Conservation (phyloP, 768 basidiomycete species). For the Pleurotus cornucopiae region DNA sequence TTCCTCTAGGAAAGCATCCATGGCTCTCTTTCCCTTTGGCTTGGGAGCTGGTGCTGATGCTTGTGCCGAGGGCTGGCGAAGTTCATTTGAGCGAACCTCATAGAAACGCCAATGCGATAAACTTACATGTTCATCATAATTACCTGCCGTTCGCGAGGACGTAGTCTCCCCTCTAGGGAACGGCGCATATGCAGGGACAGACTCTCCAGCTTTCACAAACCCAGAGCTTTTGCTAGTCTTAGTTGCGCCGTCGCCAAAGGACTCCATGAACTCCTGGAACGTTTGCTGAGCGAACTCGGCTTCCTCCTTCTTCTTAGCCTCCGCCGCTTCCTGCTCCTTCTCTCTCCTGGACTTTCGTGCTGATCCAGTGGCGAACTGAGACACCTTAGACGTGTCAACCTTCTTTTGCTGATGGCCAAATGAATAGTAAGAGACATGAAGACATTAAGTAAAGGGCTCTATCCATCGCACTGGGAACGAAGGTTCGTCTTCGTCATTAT, state of each 20-base stretch:
- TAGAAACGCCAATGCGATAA: not conserved
- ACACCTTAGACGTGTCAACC: constrained; percentile 80
- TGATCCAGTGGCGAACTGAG: constrained; percentile 82
- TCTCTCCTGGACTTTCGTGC: constrained; percentile 88
- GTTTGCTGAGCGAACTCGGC: constrained; percentile 76
- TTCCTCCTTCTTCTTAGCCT: constrained; percentile 82
- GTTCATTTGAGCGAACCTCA: not conserved
- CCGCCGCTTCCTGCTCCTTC: constrained; percentile 89
- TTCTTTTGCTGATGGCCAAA: constrained; percentile 70
- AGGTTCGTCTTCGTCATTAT: constrained; percentile 80
- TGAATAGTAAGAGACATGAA: constrained; percentile 57
- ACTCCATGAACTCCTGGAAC: constrained; percentile 82
- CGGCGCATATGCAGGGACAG: constrained; percentile 45
- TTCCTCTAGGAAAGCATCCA: constrained; percentile 95
- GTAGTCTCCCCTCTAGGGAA: constrained; percentile 25
- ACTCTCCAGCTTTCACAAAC: constrained; percentile 62
- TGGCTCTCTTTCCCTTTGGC: constrained; percentile 91
- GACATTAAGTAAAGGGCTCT: constrained; percentile 50
- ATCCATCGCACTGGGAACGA: constrained; percentile 90
- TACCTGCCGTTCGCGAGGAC: constrained; percentile 15
- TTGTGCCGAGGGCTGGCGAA: constrained; percentile 36
- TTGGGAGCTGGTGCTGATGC: constrained; percentile 46
- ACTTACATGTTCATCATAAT: constrained; percentile 19
- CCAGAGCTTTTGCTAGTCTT: constrained; percentile 46
- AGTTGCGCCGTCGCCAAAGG: constrained; percentile 64